Percentiles rank a stretch among this genome's conserved stretches.
Evolutionary conservation across 495 filamentous ascomycete species (phyloP).

Genomic region (Penicillium goetzii): DNA sequence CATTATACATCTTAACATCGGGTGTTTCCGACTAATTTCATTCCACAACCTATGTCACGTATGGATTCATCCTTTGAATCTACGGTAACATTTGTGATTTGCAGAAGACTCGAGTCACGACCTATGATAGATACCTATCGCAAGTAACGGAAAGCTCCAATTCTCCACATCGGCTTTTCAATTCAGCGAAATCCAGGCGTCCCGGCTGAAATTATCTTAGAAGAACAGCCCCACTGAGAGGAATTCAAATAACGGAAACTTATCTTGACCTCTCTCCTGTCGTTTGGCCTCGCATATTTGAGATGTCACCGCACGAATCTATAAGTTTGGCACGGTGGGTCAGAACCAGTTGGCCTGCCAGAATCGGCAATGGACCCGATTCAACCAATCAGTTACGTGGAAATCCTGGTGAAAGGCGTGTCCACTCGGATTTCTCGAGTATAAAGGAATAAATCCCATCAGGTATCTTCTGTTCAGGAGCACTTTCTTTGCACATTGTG

Average conservation of each 20-base stretch:
- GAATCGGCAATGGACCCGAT: constrained; percentile 21
- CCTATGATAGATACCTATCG: not conserved
- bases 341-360: constrained; percentile 1
- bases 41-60: not conserved
- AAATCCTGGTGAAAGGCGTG: not conserved
- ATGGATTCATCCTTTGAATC: not conserved
- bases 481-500: not conserved
- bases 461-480: not conserved
- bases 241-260: not conserved
- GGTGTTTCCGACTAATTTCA: not conserved
- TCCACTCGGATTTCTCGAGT: not conserved
- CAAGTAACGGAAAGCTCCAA: not conserved
- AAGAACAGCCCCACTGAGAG: not conserved
- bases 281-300: too few relatives aligned
- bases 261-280: not conserved
- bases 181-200: not conserved
- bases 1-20: too few relatives aligned
- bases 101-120: not conserved
- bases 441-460: not conserved
- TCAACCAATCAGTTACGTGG: constrained; percentile 9
- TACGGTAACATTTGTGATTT: not conserved
- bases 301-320: not conserved
- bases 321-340: not conserved
- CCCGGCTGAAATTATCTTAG: not conserved
- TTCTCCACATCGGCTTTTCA: not conserved